A percentile compares a stretch with the other conserved stretches of the same genome.
Evolutionary conservation across 1,139 yeast genomes (phyloP).

Genomic region (Pichia sp.): DNA sequence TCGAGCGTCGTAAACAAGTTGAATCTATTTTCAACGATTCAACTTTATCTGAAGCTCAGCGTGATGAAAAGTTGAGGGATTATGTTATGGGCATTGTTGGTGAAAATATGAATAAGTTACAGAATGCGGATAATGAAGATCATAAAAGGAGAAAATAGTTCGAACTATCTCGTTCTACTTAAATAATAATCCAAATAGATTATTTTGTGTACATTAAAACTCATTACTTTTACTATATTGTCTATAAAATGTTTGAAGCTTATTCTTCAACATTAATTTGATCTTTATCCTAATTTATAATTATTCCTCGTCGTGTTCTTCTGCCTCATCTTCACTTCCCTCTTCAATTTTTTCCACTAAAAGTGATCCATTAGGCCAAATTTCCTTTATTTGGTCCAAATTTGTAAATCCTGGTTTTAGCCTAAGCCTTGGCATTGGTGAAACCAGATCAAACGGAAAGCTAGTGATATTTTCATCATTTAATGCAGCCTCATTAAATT

Average conservation of each 20-base stretch:
- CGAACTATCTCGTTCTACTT: too few species aligned
- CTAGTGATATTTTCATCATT: conserved; percentile 5
- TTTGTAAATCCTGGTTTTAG: conserved; percentile 30
- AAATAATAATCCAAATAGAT: too few species aligned
- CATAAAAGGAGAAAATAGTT: conserved; percentile 22
- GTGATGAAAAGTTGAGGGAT: conserved; percentile 49
- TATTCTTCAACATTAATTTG: too few species aligned
- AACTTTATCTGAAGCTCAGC: conserved; percentile 55
- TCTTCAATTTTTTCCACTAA: conserved; percentile 41
- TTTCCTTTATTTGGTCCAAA: conserved; percentile 39
- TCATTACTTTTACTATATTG: background rate
- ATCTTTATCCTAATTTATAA: conserved; percentile 10
- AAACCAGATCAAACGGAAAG: conserved; percentile 43
- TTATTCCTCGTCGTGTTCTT: conserved; percentile 14
- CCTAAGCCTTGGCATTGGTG: conserved; percentile 55
- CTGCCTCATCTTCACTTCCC: conserved; percentile 30
- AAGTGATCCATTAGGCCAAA: conserved; percentile 62
- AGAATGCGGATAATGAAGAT: conserved; percentile 14
- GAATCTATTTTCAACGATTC: conserved; percentile 71
- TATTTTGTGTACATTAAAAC: background rate
- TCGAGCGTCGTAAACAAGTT: conserved; percentile 49
- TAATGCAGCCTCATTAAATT: background rate
- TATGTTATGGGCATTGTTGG: conserved; percentile 62
- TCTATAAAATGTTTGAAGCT: background rate
- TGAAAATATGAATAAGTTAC: conserved; percentile 32